These are phyloP conservation scores for Wickerhamiella kurtzmanii DNA, from an alignment of 805 yeast genomes.

Conservation along the genomic window DNA sequence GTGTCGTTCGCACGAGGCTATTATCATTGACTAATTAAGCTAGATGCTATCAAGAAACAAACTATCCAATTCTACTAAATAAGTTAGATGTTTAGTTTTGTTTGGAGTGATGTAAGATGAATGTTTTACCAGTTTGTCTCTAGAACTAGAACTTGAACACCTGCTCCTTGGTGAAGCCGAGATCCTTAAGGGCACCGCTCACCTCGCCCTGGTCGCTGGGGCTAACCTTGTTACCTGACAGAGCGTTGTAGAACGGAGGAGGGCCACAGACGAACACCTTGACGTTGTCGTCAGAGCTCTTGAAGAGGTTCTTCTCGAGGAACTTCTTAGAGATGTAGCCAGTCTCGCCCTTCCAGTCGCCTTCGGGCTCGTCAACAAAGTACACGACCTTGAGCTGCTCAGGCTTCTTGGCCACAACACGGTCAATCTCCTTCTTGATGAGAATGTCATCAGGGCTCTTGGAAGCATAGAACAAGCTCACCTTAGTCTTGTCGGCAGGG, in stretches of 20 bases:
- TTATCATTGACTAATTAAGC: no score
- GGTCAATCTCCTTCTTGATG: constrained; percentile 65
- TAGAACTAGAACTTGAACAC: constrained; percentile 66
- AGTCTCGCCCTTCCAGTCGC: constrained; percentile 17
- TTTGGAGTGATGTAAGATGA: neutral
- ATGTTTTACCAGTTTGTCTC: neutral
- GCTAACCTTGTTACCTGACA: constrained; percentile 73
- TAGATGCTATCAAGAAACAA: no score
- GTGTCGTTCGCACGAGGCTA: no score
- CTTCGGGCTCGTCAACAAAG: constrained; percentile 51
- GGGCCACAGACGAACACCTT: constrained; percentile 93
- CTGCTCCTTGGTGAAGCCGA: constrained; percentile 75
- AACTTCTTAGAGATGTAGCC: constrained; percentile 75
- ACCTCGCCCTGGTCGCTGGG: constrained; percentile 94
- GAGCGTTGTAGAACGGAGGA: constrained; percentile 73
- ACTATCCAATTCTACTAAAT: no score
- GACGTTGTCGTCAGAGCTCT: constrained; percentile 48
- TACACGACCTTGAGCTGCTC: constrained; percentile 67
- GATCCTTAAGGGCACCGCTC: constrained; percentile 71
- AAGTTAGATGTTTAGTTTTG: no score
- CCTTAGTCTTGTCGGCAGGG: constrained; percentile 81
- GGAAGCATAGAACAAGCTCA: constrained; percentile 69
- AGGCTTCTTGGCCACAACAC: constrained; percentile 48
- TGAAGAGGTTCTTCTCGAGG: constrained; percentile 46
- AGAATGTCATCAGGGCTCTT: constrained; percentile 67